Evolutionary conservation across 2,329 filamentous ascomycete species (phyloP), one percentile per base, ranked within the genome.

Genomic region (Epichloe glyceriae): DNA sequence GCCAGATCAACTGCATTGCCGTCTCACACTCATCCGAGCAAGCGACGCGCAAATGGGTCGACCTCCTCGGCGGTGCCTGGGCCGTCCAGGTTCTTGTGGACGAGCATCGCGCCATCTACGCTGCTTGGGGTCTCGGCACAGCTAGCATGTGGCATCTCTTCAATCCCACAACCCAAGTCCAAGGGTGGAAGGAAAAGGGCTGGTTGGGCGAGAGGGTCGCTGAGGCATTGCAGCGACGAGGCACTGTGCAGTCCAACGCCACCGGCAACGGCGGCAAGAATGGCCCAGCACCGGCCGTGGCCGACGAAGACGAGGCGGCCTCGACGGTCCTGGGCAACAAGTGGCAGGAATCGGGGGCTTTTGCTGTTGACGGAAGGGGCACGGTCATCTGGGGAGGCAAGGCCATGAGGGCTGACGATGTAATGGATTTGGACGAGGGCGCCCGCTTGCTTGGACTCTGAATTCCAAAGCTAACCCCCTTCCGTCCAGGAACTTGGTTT

Each of bases 1-100:
- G 64, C 57, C 64, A 66, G 41, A 65, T 81, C 11, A 70, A 70
- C 52, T 81, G 77, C 66, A 68, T 82, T 51, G 78, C 78, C 55
- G 68, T 82, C 47, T 81, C 78, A 22, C 79, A 82, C 65, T 75
- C 78, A 39, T 80, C 78, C 8, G 62, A 68, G 4, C 66, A 70
- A 20, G 77, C 79, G 33, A 82, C 79, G 1, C 63, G 69, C 38
- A 75, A 75, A 55, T 82, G 78, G 78, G 58, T 79, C 44, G 73
- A 76, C 55, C 67, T 79, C 17, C 62, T 82, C 12, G 78, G 78
- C 60, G 78, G 78, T 52, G 67, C 75, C 14, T 78, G 78, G 74
- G 72, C 70, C 60, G 70, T 81, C 33, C 69, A 75, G 54, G 62
- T 82, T 3, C 62, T 82, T 51, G 64, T 80, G 51, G 78, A 82